Base-by-base conservation (phyloP, 2,329 filamentous ascomycete species). In the Pyrenochaeta sp. region DNA sequence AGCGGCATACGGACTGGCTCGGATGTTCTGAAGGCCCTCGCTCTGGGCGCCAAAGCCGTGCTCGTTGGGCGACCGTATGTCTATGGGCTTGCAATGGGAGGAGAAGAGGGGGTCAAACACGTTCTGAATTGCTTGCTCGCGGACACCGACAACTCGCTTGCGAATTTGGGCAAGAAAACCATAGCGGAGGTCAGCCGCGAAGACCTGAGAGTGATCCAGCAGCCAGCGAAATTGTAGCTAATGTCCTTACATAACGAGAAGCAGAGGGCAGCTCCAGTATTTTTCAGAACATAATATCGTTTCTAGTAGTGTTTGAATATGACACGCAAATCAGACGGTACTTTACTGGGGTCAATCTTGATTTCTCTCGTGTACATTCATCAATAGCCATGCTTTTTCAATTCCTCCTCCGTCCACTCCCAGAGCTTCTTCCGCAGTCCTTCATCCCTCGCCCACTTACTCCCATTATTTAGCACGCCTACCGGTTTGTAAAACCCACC, bases 401-500 rank as follows among this genome's bases (percentile, higher is more conserved):
- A 53, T 53, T 76, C 71, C 2, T 39, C 62, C 51, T 77, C 75
- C 1, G 73, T 76, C 56, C 64, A 77, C 56, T 76, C 72, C 73
- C 73, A 76, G 29, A 77, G 49, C 58, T 71, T 72, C 62, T 73
- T 73, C 56, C 61, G 66, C 54, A 75, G 30, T 21, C 67, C 75
- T 42, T 56, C 39, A 58, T 76, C 71, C 39, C 49, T 62, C 30
- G 65, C 60, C 35, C 53, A 61, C 21, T n/a, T 51, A 43, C 67
- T 73, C 7, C 70, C 72, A 1, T 14, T 21, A n/a, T 32, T 57
- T 52, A 53, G 36, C 32, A 59, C 60, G 0, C 72, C 75, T 0
- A 77, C 67, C 1, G 74, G 75, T 17, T 50, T 58, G 58, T 81
- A 83, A 56, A 77, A 83, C 32, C 56, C 71, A 0, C 80, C 80